phyloP scores from a whole-genome alignment of 495 filamentous ascomycete species.

The Cercophora sp. region DNA sequence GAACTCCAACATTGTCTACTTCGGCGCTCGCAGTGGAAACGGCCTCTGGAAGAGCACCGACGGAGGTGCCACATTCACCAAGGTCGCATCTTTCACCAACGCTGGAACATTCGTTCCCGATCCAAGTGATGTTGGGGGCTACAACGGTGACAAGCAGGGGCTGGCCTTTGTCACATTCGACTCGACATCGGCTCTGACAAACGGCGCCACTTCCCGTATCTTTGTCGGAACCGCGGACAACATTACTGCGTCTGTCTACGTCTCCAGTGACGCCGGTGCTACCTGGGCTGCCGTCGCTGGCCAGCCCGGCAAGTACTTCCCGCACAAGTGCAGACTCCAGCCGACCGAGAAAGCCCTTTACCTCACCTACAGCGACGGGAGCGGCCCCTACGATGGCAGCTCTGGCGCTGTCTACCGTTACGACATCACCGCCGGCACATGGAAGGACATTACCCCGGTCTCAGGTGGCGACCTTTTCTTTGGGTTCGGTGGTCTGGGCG shows the following conservation, averaged over 20 bases:
- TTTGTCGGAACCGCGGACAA: conserved; percentile 56
- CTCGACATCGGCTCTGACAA: conserved; percentile 41
- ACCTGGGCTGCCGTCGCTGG: conserved; percentile 49
- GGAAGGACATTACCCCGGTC: conserved; percentile 54
- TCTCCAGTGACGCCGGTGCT: conserved; percentile 50
- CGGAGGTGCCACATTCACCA: conserved; percentile 51
- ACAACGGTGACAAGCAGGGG: conserved; percentile 48
- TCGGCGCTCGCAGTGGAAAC: conserved; percentile 57
- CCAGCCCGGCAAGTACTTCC: conserved; percentile 49
- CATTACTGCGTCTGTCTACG: conserved; percentile 48
- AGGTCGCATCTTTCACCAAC: conserved; percentile 55
- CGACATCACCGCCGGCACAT: conserved; percentile 44
- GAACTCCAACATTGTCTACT: conserved; percentile 53
- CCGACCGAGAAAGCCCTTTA: conserved; percentile 52
- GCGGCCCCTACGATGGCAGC: conserved; percentile 54
- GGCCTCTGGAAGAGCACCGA: conserved; percentile 61
- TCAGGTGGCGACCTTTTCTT: conserved; percentile 39
- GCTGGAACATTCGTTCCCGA: conserved; percentile 45
- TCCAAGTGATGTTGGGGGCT: conserved; percentile 40
- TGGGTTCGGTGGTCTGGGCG: conserved; percentile 53
- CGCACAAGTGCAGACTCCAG: conserved; percentile 54
- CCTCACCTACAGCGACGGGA: conserved; percentile 52
- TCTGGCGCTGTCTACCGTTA: conserved; percentile 50
- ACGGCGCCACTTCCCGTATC: conserved; percentile 52
- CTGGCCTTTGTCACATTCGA: conserved; percentile 55